Evolutionary conservation across 208 protist species (phyloP).

Genomic region (Leishmania gerbilli): DNA sequence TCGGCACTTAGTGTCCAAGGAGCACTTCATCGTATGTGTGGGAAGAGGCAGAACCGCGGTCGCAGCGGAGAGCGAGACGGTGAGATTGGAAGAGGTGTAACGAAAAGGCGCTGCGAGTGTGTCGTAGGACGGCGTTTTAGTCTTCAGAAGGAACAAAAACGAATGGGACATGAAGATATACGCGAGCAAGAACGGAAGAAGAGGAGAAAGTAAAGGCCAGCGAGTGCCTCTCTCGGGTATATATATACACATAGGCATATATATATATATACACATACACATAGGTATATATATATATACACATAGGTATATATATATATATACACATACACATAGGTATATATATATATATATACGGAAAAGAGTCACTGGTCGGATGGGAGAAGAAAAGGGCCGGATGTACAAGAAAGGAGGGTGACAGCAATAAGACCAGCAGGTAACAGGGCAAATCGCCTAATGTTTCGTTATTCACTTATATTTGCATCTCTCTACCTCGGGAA

Average conservation of each 20-base stretch:
- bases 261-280: neutral
- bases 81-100: neutral
- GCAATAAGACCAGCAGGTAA: neutral
- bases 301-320: no score
- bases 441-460: neutral
- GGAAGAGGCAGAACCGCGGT: neutral
- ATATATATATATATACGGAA: neutral
- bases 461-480: no score
- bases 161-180: neutral
- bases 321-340: no score
- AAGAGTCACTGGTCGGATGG: neutral
- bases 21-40: neutral
- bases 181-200: neutral
- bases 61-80: conserved; percentile 6
- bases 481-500: neutral
- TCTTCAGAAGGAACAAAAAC: neutral
- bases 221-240: neutral
- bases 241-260: neutral
- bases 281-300: no score
- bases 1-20: neutral
- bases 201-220: neutral
- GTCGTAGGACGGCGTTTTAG: neutral
- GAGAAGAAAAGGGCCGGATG: neutral
- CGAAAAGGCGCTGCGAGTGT: neutral
- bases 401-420: neutral